Base-by-base conservation (phyloP, 73 alveolate genomes). In the Paramecium octaurelia region DNA sequence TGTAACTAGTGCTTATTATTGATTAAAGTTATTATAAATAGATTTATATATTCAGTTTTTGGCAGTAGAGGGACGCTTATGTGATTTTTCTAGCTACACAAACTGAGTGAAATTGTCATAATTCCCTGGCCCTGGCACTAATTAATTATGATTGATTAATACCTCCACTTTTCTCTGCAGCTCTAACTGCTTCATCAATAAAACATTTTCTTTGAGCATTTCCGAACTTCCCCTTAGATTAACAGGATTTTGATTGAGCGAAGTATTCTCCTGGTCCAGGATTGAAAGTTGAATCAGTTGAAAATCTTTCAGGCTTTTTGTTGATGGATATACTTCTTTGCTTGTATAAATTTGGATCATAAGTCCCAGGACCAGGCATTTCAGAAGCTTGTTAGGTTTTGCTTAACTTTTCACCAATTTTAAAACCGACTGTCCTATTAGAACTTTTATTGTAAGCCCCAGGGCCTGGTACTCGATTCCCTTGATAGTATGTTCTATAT, bases 111-210 rank as follows among this genome's bases (percentile, higher is more conserved):
- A 16, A 54, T 54, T 54, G 0, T 3, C 69, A 54, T 54, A 54
- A 80, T 80, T 80, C 1, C 91, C 91, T 11, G 91, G 91, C 7
- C 91, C 91, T 21, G 91, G 91, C 1, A 43, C 91, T 44, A 14
- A 54, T 54, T 54, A 16, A 48, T 80, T 43, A 4, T 42, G 6
- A 40, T n/a, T 11, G 16, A 64, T 27, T 10, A 64, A 11, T 64
- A 64, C 84, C 84, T 31, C 84, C 42, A 27, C 87, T 36, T 58
- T 48, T 46, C 48, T 48, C 21, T 42, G 70, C 70, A 42, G 70
- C 70, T 80, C 38, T 42, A 40, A 80, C 91, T 2, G 88, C 88
- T 16, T 44, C 73, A 80, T 80, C 91, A 12, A 80, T 35, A 35
- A 80, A 80, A 80, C 91, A 44, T 8, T 40, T 80, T 21, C 91